phyloP scores from a whole-genome alignment of 208 protist species.

The Wallacemonas sp. region DNA sequence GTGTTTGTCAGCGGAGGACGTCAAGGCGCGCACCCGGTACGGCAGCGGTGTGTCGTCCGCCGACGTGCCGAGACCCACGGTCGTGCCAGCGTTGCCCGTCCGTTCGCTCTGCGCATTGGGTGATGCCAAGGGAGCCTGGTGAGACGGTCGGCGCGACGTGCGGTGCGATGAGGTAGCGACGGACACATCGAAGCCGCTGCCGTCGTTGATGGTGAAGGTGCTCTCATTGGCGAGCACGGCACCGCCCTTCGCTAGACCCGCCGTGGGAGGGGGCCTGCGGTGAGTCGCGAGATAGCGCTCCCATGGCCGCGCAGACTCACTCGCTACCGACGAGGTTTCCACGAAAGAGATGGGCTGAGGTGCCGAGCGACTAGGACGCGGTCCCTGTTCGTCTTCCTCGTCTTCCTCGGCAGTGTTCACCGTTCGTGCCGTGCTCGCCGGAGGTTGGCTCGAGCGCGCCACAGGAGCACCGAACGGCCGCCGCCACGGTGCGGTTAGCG shows the following conservation, averaged over 20 bases:
- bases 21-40: too few species aligned
- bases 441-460: too few species aligned
- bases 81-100: not conserved
- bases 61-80: too few species aligned
- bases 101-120: not conserved
- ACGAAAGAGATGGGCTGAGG: conserved; percentile 1
- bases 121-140: not conserved
- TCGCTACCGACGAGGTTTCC: not conserved
- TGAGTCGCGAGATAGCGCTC: not conserved
- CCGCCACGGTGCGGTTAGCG: conserved; percentile 1
- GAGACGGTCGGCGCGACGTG: not conserved
- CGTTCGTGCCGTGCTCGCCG: too few species aligned
- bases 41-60: too few species aligned
- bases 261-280: not conserved
- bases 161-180: not conserved
- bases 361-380: conserved; percentile 1
- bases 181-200: conserved; percentile 6
- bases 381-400: not conserved
- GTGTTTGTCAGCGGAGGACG: too few species aligned
- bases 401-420: not conserved
- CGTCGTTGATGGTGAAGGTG: not conserved
- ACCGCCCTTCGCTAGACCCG: too few species aligned
- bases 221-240: not conserved
- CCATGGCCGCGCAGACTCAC: not conserved
- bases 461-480: conserved; percentile 8